These are phyloP conservation scores for Striga hermonthica DNA, from an alignment of 305 asterid species.

Conservation along the genomic window DNA sequence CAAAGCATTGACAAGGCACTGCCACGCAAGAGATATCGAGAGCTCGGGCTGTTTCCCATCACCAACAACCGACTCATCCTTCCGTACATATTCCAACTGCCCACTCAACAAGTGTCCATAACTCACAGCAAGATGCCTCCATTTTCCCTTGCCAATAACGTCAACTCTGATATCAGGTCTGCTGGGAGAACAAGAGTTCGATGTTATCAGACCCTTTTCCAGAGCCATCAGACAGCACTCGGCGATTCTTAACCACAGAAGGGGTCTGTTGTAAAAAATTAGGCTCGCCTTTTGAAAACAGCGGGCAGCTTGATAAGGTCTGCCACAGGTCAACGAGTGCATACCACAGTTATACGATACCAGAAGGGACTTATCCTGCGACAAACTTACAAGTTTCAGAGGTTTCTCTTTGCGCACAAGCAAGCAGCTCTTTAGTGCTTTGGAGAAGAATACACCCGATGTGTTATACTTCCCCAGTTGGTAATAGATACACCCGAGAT, in stretches of 20 bases:
- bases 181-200: slow-evolving; percentile 37
- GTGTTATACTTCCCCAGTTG: slow-evolving; percentile 72
- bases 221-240: slow-evolving; percentile 93
- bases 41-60: slow-evolving; percentile 49
- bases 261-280: slow-evolving; percentile 60
- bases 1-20: slow-evolving; percentile 71
- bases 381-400: slow-evolving; percentile 52
- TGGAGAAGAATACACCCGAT: slow-evolving; percentile 69
- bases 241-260: slow-evolving; percentile 81
- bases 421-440: slow-evolving; percentile 60
- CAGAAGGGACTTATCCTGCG: slow-evolving; percentile 72
- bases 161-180: slow-evolving; percentile 51
- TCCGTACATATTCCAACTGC: slow-evolving; percentile 33
- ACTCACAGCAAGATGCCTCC: slow-evolving; percentile 74
- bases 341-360: slow-evolving; percentile 80
- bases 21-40: slow-evolving; percentile 64
- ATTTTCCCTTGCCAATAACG: slow-evolving; percentile 84
- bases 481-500: slow-evolving; percentile 88
- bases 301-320: slow-evolving; percentile 70
- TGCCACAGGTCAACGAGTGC: slow-evolving; percentile 74
- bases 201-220: slow-evolving; percentile 67
- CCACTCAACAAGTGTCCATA: slow-evolving; percentile 40
- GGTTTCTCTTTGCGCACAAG: slow-evolving; percentile 60
- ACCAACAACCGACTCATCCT: slow-evolving; percentile 34
- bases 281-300: slow-evolving; percentile 68